phyloP scores from a whole-genome alignment of 192 early-diverging fungal species.

The Coemansia sp. region DNA sequence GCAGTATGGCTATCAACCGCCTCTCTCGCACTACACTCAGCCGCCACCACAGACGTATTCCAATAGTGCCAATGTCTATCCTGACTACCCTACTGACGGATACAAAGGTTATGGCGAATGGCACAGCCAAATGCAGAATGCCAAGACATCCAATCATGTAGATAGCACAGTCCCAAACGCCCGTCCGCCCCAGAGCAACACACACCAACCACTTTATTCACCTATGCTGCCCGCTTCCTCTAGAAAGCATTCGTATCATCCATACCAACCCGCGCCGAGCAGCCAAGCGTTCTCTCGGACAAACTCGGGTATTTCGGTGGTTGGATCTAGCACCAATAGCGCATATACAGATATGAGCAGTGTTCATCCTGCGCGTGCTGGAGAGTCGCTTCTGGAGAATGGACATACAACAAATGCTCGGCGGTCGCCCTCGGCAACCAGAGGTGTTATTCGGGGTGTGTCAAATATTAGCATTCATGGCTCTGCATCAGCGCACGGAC shows the following conservation, averaged over 20 bases:
- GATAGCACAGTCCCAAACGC: background rate
- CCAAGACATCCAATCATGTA: background rate
- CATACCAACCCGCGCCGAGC: background rate
- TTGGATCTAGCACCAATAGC: background rate
- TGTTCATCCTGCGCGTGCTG: background rate
- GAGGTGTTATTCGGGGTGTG: constrained; percentile 27
- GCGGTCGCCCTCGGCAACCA: constrained; percentile 35
- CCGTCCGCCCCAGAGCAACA: background rate
- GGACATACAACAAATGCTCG: constrained; percentile 9
- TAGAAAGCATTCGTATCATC: background rate
- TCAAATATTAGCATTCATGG: constrained; percentile 17
- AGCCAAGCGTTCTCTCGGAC: background rate
- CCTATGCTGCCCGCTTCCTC: background rate
- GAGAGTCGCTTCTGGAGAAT: background rate
- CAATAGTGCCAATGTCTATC: background rate
- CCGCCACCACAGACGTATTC: background rate
- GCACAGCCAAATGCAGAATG: constrained; percentile 10
- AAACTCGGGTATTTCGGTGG: background rate
- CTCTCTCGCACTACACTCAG: background rate
- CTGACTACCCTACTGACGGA: constrained; percentile 4
- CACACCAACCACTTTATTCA: background rate
- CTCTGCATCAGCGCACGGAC: background rate
- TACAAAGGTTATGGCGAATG: constrained; percentile 8
- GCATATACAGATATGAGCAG: background rate
- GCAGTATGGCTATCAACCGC: constrained; percentile 5